These are phyloP conservation scores for Didymella sp. DNA, from an alignment of 2,329 filamentous ascomycete genomes.

Conservation along the genomic window DNA sequence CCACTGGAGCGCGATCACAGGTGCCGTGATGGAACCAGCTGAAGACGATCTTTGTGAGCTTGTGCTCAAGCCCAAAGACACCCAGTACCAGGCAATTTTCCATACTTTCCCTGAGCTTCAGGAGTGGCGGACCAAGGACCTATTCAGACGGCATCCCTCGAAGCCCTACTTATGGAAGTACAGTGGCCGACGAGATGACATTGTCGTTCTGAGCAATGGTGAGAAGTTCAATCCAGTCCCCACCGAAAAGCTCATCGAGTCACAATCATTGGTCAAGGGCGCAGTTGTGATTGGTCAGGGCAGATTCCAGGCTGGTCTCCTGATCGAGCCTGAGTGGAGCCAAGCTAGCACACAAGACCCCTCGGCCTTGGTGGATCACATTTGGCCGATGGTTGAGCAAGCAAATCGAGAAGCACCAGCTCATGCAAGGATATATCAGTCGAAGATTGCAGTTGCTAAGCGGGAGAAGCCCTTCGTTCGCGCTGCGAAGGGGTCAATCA, in stretches of 20 bases:
- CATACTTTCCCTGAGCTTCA: conserved; percentile 9
- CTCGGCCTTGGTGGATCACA: conserved; percentile 22
- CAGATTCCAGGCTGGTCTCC: conserved; percentile 25
- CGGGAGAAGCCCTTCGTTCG: conserved; percentile 21
- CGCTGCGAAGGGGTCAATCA: conserved; percentile 37
- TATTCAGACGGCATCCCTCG: conserved; percentile 25
- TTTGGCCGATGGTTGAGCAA: conserved; percentile 34
- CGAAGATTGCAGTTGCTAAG: conserved; percentile 24
- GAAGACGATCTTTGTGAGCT: conserved; percentile 10
- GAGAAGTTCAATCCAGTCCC: conserved; percentile 39
- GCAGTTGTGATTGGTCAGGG: conserved; percentile 34
- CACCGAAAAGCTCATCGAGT: conserved; percentile 26
- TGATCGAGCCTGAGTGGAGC: conserved; percentile 30
- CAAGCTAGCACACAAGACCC: background rate
- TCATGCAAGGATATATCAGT: conserved; percentile 32
- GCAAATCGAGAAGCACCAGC: conserved; percentile 31
- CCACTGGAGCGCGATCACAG: conserved; percentile 14
- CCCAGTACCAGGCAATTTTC: conserved; percentile 6
- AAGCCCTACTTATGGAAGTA: conserved; percentile 31
- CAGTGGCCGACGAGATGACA: conserved; percentile 45
- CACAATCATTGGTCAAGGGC: conserved; percentile 16
- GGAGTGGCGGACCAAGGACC: conserved; percentile 25
- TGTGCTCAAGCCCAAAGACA: conserved; percentile 6
- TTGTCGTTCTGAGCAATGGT: conserved; percentile 41
- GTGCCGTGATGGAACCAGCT: conserved; percentile 14